A percentile compares a stretch with the other conserved stretches of the same genome.
Evolutionary conservation across 805 yeast species (phyloP).

Genomic region (Sungouiella blattae): DNA sequence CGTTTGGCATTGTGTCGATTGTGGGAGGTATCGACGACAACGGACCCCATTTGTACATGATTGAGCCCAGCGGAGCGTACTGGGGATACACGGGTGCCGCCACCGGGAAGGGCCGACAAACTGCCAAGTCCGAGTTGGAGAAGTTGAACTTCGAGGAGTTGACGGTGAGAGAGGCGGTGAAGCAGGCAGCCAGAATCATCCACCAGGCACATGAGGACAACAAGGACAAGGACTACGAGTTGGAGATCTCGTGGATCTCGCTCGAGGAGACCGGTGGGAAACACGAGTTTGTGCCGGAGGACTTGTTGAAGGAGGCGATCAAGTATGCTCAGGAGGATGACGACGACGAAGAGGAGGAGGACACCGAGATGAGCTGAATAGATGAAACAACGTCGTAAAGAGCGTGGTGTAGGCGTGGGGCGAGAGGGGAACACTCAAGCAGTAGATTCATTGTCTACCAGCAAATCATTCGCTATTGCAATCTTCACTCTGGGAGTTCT

Average conservation of each 20-base stretch:
- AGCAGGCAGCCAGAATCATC: conserved; percentile 90
- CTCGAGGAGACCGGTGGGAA: conserved; percentile 69
- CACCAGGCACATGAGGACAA: conserved; percentile 95
- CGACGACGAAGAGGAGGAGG: conserved; percentile 69
- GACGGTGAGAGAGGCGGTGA: conserved; percentile 77
- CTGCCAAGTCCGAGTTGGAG: conserved; percentile 96
- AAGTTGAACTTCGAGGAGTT: conserved; percentile 73
- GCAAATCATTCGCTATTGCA: too few relatives aligned
- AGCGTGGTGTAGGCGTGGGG: too few relatives aligned
- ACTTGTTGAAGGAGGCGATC: conserved; percentile 76
- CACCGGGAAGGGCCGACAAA: conserved; percentile 96
- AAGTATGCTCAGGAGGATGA: conserved; percentile 79
- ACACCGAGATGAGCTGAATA: conserved; percentile 19
- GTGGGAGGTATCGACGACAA: conserved; percentile 90
- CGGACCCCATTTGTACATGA: conserved; percentile 92
- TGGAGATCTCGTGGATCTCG: conserved; percentile 90
- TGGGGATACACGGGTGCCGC: conserved; percentile 99
- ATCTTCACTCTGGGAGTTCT: too few relatives aligned
- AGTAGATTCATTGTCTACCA: too few relatives aligned
- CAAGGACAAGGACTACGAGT: conserved; percentile 94
- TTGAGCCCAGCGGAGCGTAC: conserved; percentile 94
- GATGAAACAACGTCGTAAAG: background rate
- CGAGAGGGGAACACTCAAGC: too few relatives aligned
- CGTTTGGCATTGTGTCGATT: conserved; percentile 91
- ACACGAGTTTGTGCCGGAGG: conserved; percentile 80